These are phyloP conservation scores for Calonectria fujianensis DNA, from an alignment of 2,329 filamentous ascomycete species.

Conservation along the genomic window DNA sequence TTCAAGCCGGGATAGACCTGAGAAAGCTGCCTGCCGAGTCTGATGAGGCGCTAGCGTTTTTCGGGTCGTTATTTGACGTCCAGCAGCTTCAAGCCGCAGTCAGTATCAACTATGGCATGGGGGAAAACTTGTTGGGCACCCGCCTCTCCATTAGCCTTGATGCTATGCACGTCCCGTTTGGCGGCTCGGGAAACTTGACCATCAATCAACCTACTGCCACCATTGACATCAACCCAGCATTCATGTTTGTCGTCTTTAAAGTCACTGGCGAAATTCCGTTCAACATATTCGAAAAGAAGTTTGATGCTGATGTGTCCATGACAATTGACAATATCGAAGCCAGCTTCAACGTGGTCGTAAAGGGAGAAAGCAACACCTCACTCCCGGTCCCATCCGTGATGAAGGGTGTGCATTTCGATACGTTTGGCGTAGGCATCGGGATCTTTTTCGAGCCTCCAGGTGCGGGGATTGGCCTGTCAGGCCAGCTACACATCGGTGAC, in stretches of 20 bases:
- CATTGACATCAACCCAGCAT: slow-evolving; percentile 8
- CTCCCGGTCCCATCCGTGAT: slow-evolving; percentile 4
- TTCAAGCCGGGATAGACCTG: slow-evolving; percentile 2
- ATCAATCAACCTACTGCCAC: background rate
- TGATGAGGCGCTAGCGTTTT: background rate
- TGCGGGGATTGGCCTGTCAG: slow-evolving; percentile 24
- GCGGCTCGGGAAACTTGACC: background rate
- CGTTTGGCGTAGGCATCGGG: slow-evolving; percentile 20
- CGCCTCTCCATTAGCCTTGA: background rate
- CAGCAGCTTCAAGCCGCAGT: background rate
- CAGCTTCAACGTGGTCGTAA: slow-evolving; percentile 6
- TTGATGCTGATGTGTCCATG: slow-evolving; percentile 9
- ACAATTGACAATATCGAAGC: background rate
- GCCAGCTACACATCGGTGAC: slow-evolving; percentile 22
- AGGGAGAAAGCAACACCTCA: background rate
- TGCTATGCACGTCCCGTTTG: slow-evolving; percentile 7
- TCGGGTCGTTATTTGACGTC: background rate
- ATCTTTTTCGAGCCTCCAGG: slow-evolving; percentile 18
- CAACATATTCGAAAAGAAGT: slow-evolving; percentile 6
- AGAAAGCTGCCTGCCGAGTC: background rate
- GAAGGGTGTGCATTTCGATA: slow-evolving; percentile 26
- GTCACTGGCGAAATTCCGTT: slow-evolving; percentile 2
- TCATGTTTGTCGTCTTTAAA: background rate
- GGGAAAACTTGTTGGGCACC: background rate
- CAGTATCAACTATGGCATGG: background rate